A percentile compares a stretch with the other conserved stretches of the same genome.
These are phyloP conservation scores for Talaromyces wortmannii DNA, from an alignment of 495 filamentous ascomycete species.

Conservation along the genomic window DNA sequence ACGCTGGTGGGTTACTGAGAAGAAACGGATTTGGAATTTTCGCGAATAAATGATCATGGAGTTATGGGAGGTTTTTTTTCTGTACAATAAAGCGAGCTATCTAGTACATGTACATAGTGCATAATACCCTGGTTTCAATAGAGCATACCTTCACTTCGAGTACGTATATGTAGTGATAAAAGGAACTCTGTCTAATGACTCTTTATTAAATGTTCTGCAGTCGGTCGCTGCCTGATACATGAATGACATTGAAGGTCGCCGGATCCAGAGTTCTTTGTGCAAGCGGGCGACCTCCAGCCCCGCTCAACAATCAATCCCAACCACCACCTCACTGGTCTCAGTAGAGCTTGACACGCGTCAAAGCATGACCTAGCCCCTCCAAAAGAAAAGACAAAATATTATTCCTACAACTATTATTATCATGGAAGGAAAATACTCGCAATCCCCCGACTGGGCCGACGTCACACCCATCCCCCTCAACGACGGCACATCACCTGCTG, in stretches of 20 bases:
- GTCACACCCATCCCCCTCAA: constrained; percentile 75
- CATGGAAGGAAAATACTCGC: constrained; percentile 44
- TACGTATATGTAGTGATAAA: too few relatives aligned
- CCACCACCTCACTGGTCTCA: too few relatives aligned
- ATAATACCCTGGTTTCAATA: too few relatives aligned
- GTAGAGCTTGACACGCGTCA: not conserved
- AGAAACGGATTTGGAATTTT: constrained; percentile 24
- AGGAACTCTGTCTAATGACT: too few relatives aligned
- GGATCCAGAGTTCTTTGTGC: too few relatives aligned
- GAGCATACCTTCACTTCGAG: too few relatives aligned
- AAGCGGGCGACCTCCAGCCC: too few relatives aligned
- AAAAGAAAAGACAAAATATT: not conserved
- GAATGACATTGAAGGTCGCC: too few relatives aligned
- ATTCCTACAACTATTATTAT: not conserved
- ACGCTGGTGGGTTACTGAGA: constrained; percentile 31
- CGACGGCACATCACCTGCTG: constrained; percentile 51
- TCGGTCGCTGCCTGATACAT: too few relatives aligned
- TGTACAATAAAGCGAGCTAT: not conserved
- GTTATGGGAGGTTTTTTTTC: not conserved
- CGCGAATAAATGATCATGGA: constrained; percentile 3
- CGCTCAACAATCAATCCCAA: too few relatives aligned
- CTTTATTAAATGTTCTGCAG: too few relatives aligned
- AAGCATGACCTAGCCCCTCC: not conserved
- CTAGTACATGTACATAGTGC: too few relatives aligned
- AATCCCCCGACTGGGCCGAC: constrained; percentile 75